Conservation (phyloP, 495 filamentous ascomycete genomes). For the Pseudoneurospora amorphoporcata region DNA sequence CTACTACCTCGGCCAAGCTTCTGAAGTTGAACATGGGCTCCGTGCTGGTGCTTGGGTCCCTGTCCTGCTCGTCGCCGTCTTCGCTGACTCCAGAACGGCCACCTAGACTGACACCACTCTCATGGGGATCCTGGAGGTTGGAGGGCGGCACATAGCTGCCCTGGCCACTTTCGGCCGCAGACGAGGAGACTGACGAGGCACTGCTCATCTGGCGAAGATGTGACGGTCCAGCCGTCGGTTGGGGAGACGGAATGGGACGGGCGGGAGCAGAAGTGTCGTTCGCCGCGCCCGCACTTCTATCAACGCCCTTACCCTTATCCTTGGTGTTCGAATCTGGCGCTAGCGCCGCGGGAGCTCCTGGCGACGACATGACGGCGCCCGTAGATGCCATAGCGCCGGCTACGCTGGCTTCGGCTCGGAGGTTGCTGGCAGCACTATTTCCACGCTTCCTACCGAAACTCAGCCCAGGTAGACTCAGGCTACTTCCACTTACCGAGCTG, state of each 20-base stretch:
- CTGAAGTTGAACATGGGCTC: conserved; percentile 90
- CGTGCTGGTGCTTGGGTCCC: conserved; percentile 41
- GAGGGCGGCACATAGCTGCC: conserved; percentile 39
- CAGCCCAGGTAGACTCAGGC: conserved; percentile 35
- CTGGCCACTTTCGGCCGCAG: conserved; percentile 52
- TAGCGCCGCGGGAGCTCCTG: conserved; percentile 9
- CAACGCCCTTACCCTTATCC: conserved; percentile 77
- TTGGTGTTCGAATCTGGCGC: conserved; percentile 15
- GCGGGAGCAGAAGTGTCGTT: conserved; percentile 14
- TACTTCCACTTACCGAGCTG: conserved; percentile 42
- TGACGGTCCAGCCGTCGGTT: conserved; percentile 43
- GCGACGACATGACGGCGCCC: conserved; percentile 16
- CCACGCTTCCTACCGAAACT: conserved; percentile 41
- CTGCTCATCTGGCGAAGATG: conserved; percentile 74
- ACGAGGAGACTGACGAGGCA: conserved; percentile 72
- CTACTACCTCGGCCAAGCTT: conserved; percentile 78
- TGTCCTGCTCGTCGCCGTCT: conserved; percentile 29
- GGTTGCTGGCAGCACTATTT: conserved; percentile 43
- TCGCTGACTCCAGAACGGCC: conserved; percentile 26
- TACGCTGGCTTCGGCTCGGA: conserved; percentile 33
- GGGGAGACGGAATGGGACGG: conserved; percentile 29
- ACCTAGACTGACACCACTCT: conserved; percentile 32
- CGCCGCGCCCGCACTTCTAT: conserved; percentile 33
- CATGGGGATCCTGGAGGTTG: conserved; percentile 35
- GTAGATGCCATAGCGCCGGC: conserved; percentile 18